phyloP scores from a whole-genome alignment of 129 eudicot species.

The Ambrosia trifida region DNA sequence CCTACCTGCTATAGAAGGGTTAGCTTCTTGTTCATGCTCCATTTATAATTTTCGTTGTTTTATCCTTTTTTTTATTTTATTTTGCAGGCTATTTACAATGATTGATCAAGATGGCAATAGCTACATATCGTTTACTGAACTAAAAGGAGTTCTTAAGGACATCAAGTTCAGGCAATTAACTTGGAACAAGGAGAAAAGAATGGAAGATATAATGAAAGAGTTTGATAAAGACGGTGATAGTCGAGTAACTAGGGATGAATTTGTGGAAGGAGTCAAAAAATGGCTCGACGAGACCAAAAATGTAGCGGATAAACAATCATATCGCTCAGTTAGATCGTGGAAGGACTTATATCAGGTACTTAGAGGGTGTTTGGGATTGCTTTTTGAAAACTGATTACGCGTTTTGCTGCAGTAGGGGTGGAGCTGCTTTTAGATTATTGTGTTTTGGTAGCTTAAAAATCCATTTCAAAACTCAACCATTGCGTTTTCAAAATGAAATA shows the following conservation, averaged over 20 bases:
- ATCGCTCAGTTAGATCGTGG: slow-evolving; percentile 50
- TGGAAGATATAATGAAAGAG: slow-evolving; percentile 52
- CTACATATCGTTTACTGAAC: slow-evolving; percentile 52
- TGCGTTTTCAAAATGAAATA: no score
- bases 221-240: slow-evolving; percentile 53
- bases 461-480: no score
- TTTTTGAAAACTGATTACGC: no score
- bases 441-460: no score
- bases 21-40: slow-evolving; percentile 11
- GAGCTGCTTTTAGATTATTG: no score
- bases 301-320: slow-evolving; percentile 41
- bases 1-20: slow-evolving; percentile 52
- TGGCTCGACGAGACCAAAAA: slow-evolving; percentile 65
- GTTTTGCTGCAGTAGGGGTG: no score
- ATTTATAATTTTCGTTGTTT: neutral
- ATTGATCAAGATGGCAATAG: slow-evolving; percentile 56
- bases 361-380: no score
- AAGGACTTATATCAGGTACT: slow-evolving; percentile 58
- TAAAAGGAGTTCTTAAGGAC: slow-evolving; percentile 52
- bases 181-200: slow-evolving; percentile 43
- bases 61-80: neutral
- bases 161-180: slow-evolving; percentile 39
- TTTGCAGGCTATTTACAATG: slow-evolving; percentile 55
- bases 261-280: slow-evolving; percentile 48
- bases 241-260: slow-evolving; percentile 56